Evolutionary conservation across 1,284 basidiomycete genomes (phyloP), one percentile per base, ranked within the genome.

Genomic region (Ustilago xerochloae): DNA sequence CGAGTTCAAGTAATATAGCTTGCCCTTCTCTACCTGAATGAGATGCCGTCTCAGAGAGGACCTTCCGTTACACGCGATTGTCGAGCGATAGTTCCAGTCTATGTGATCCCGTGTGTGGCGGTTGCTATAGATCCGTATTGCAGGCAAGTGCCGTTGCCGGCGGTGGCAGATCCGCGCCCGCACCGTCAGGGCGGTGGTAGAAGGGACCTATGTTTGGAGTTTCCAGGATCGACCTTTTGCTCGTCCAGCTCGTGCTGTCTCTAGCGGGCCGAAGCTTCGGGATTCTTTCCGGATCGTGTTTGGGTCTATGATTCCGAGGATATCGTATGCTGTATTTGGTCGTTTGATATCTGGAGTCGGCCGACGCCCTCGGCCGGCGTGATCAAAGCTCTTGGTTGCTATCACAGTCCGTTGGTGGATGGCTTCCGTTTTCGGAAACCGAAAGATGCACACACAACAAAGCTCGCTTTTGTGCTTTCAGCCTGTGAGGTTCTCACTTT

Each of bases 351-450:
- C 38, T 18, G n/a, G 51, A 20, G 39, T 60, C 57, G 49, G 57
- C 57, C 57, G 57, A 60, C 41, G 49, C 41, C 47, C 33, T 60
- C 57, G 49, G 57, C 57, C 57, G 57, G 57, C 28, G 30, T 35
- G 47, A 56, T 33, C 26, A 43, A 24, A 20, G 7, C 20, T 20
- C 20, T 12, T 13, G 12, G 41, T 7, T 26, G 12, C 41, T 43
- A 6, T 43, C 22, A n/a, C n/a, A n/a, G n/a, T n/a, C n/a, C n/a
- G n/a, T n/a, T n/a, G n/a, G n/a, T n/a, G n/a, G 10, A 12, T 43
- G 41, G 12, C 22, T 24, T 43, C 41, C 41, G 41, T 6, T 43
- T 16, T 38, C 36, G 33, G 28, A 39, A 10, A 39, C 15, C 22
- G 30, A 29, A 39, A 29, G n/a, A 16, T n/a, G n/a, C 35, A 52